Evolutionary conservation across 208 protist genomes (phyloP), one percentile per base, ranked within the genome.

Genomic region (Crithidia mellificae): DNA sequence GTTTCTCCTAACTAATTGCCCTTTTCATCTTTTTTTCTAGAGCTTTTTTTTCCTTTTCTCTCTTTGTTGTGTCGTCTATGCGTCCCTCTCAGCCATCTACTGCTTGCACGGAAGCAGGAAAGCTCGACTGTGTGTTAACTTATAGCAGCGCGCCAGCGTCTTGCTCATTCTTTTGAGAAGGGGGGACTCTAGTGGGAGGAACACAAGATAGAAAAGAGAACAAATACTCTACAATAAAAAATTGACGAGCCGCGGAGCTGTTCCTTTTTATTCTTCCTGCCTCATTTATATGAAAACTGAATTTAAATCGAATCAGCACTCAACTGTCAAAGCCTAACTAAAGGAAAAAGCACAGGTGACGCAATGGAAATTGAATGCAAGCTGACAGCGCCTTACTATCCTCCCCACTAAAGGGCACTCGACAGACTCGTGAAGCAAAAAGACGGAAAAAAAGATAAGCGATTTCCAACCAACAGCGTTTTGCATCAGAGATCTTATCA

Each of bases 271-370:
- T 55, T 36, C 27, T 55, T 55, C 27, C 38, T n/a, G 8, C 27
- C 27, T 55, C 50, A 55, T 55, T 36, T 55, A 55, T 55, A 30
- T 36, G 50, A 55, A 55, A n/a, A 15, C 50, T 32, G 50, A 55
- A 55, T 38, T 29, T 22, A 29, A 55, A 55, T 24, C 17, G 50
- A 55, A 55, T 32, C 7, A 19, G 47, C 19, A 24, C 15, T 46
- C 15, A 46, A 20, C n/a, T n/a, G 41, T 6, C 41, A 46, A 46
- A 46, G 41, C 41, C 15, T 46, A 46, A 46, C 17, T 6, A 46
- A 46, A 5, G 41, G 17, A 46, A n/a, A 46, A 46, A 20, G 41
- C 4, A 46, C 8, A n/a, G 34, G n/a, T 46, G 14, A 46, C 4
- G 8, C n/a, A n/a, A n/a, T n/a, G n/a, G n/a, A n/a, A n/a, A n/a